These are phyloP conservation scores for Dactylis glomerata DNA, from an alignment of 176 grass and related monocot genomes.

Conservation along the genomic window DNA sequence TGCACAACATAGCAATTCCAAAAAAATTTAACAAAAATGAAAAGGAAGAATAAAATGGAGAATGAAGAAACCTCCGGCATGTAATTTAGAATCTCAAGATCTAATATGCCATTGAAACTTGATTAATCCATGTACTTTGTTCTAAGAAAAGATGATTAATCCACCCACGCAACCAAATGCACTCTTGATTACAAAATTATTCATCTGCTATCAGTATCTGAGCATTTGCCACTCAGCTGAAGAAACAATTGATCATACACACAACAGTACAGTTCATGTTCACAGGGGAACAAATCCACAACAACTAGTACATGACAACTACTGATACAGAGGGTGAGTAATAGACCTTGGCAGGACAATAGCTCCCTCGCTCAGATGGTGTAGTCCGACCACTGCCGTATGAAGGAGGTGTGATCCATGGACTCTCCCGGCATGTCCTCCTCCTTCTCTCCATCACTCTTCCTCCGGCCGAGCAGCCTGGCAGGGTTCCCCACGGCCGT, in stretches of 20 bases:
- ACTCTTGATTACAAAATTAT: not conserved
- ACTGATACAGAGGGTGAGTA: slow-evolving; percentile 25
- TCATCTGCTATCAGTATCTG: not conserved
- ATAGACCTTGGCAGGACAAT: slow-evolving; percentile 23
- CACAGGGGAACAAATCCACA: slow-evolving; percentile 7
- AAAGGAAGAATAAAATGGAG: not conserved
- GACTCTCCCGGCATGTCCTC: slow-evolving; percentile 81
- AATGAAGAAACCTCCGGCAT: not conserved
- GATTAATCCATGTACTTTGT: not conserved
- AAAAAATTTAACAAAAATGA: too few species aligned
- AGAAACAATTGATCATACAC: slow-evolving; percentile 20
- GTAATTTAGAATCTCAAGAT: too few species aligned
- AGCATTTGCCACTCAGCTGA: not conserved
- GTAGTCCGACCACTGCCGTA: slow-evolving; percentile 89
- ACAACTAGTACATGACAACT: not conserved
- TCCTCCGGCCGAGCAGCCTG: slow-evolving; percentile 55
- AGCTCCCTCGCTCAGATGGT: slow-evolving; percentile 35
- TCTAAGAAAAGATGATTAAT: not conserved
- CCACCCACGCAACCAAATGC: not conserved
- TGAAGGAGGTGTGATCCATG: slow-evolving; percentile 99
- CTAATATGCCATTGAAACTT: slow-evolving; percentile 1
- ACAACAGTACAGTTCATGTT: not conserved
- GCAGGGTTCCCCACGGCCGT: slow-evolving; percentile 93
- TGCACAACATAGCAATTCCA: not conserved
- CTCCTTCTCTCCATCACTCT: slow-evolving; percentile 28